Conservation (phyloP, 306 rosid species). For the Astragalus glycyphyllos region DNA sequence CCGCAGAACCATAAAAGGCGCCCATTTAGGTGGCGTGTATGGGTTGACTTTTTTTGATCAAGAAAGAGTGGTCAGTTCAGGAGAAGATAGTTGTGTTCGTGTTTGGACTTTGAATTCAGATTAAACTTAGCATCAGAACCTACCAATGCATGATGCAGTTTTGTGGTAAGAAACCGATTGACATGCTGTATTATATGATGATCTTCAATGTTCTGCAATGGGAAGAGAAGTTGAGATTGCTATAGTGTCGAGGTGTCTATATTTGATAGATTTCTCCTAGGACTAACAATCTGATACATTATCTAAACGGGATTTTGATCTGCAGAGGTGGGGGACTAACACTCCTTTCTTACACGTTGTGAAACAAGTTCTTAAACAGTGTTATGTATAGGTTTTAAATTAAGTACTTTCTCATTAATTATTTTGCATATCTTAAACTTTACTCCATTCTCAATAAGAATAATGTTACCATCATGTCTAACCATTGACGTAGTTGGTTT, state of each 20-base stretch:
- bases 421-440: too few relatives aligned
- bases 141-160: conserved; percentile 3
- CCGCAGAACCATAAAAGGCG: conserved; percentile 83
- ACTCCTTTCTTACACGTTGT: too few relatives aligned
- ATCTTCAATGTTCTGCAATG: conserved; percentile 32
- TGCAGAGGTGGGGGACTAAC: conserved; percentile 5
- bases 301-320: conserved; percentile 17
- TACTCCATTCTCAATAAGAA: too few relatives aligned
- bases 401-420: too few relatives aligned
- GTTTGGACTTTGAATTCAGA: conserved; percentile 72
- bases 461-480: too few relatives aligned
- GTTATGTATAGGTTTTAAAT: too few relatives aligned
- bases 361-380: too few relatives aligned
- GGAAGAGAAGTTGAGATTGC: conserved; percentile 29
- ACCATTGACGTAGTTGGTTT: too few relatives aligned
- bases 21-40: conserved; percentile 95
- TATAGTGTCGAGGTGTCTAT: conserved; percentile 18
- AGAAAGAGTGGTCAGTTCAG: conserved; percentile 78
- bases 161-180: too few relatives aligned
- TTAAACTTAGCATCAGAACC: conserved; percentile 40
- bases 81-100: conserved; percentile 94
- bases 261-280: conserved; percentile 14
- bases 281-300: conserved; percentile 11
- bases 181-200: not conserved
- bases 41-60: conserved; percentile 76